Evolutionary conservation across 805 yeast genomes (phyloP).

Genomic region (Yarrowia bubula): DNA sequence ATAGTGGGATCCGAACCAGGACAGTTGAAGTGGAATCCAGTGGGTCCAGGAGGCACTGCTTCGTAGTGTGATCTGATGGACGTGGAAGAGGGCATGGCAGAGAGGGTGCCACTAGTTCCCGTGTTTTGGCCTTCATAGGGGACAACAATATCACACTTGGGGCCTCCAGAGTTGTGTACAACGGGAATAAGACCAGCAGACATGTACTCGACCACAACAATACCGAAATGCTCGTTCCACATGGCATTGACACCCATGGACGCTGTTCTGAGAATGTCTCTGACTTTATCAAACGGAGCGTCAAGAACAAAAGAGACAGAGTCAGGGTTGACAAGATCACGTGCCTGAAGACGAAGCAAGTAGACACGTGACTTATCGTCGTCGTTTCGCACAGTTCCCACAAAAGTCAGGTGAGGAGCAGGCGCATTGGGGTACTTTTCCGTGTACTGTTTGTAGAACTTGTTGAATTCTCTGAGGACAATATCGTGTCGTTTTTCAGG

Average conservation of each 20-base stretch:
- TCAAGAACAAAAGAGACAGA: conserved; percentile 62
- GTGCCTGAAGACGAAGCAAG: conserved; percentile 47
- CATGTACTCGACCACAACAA: conserved; percentile 90
- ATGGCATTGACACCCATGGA: conserved; percentile 86
- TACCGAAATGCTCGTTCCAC: conserved; percentile 99
- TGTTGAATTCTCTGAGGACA: conserved; percentile 60
- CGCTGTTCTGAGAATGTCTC: conserved; percentile 52
- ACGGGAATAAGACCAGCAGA: conserved; percentile 84
- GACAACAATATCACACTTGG: conserved; percentile 78
- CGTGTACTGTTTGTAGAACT: conserved; percentile 44
- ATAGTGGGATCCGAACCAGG: conserved; percentile 53
- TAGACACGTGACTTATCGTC: conserved; percentile 62
- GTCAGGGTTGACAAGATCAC: conserved; percentile 43
- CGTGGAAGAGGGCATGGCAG: conserved; percentile 12
- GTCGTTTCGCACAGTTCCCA: conserved; percentile 79
- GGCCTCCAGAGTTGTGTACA: conserved; percentile 96
- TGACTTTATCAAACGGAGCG: conserved; percentile 65
- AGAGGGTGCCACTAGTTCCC: background rate
- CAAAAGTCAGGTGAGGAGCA: conserved; percentile 61
- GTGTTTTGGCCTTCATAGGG: conserved; percentile 38
- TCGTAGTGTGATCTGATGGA: conserved; percentile 10
- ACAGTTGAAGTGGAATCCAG: conserved; percentile 84
- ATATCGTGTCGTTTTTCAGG: conserved; percentile 89
- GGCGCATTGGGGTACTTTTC: conserved; percentile 32
- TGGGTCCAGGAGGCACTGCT: conserved; percentile 31